Evolutionary conservation across 2,329 filamentous ascomycete genomes (phyloP).

Genomic region (Penicillium sp.): DNA sequence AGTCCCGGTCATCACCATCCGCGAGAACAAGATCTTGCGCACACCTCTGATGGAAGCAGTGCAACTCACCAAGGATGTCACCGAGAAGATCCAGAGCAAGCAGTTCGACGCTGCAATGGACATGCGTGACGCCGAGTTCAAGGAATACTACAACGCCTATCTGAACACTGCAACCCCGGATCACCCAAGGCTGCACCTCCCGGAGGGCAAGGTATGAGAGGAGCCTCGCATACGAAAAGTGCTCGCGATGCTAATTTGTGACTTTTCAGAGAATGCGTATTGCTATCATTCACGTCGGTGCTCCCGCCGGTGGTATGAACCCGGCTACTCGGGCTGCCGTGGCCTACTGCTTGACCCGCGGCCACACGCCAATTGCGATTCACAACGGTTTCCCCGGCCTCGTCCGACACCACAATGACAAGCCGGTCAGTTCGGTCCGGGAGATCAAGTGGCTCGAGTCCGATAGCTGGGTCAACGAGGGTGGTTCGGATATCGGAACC

Average conservation of each 20-base stretch:
- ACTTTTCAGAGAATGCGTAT: conserved; percentile 70
- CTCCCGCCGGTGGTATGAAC: conserved; percentile 97
- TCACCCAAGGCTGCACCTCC: conserved; percentile 65
- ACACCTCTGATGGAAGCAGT: conserved; percentile 89
- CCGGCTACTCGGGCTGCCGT: conserved; percentile 90
- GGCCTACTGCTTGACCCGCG: conserved; percentile 84
- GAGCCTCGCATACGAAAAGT: no score
- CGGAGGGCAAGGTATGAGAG: conserved; percentile 56
- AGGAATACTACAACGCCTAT: conserved; percentile 87
- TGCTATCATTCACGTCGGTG: conserved; percentile 94
- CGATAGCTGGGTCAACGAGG: conserved; percentile 91
- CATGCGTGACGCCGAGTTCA: conserved; percentile 88
- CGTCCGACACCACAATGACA: conserved; percentile 82
- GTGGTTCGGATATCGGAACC: conserved; percentile 95
- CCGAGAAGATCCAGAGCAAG: conserved; percentile 75
- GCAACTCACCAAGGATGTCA: conserved; percentile 77
- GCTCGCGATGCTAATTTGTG: no score
- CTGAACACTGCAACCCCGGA: conserved; percentile 84
- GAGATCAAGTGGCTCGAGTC: conserved; percentile 91
- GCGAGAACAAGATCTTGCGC: conserved; percentile 94
- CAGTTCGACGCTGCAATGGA: conserved; percentile 86
- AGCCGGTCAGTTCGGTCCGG: conserved; percentile 77
- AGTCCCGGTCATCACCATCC: conserved; percentile 93
- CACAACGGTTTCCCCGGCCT: conserved; percentile 97
- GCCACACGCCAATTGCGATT: conserved; percentile 89